Evolutionary conservation across 495 filamentous ascomycete genomes (phyloP).

Genomic region (Xylaria acuta): DNA sequence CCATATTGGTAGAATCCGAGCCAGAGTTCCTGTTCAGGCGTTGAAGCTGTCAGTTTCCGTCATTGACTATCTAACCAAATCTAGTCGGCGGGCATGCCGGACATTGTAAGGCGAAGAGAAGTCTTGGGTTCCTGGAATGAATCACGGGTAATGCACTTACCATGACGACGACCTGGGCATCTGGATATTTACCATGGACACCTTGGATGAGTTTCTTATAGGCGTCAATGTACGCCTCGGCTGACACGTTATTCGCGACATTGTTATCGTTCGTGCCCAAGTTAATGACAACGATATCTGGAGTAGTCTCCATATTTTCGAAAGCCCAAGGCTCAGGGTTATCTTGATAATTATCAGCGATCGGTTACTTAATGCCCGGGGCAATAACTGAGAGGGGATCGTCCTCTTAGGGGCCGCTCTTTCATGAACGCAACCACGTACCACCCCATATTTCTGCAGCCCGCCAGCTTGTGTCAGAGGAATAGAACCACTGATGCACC

Average conservation of each 20-base stretch:
- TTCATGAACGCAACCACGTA: constrained; percentile 27
- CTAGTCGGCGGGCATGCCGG: background rate
- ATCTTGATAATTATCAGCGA: constrained; percentile 34
- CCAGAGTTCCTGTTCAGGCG: constrained; percentile 62
- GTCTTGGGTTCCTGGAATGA: background rate
- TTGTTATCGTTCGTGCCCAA: constrained; percentile 74
- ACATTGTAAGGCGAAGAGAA: background rate
- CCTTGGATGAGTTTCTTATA: constrained; percentile 66
- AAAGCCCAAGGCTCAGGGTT: constrained; percentile 68
- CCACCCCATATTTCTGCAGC: constrained; percentile 58
- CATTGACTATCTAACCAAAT: background rate
- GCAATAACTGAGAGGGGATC: background rate
- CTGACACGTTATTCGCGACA: constrained; percentile 62
- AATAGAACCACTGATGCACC: constrained; percentile 70
- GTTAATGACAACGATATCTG: constrained; percentile 72
- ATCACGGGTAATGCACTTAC: constrained; percentile 40
- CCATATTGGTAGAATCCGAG: constrained; percentile 60
- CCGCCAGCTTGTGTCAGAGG: constrained; percentile 64
- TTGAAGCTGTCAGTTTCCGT: background rate
- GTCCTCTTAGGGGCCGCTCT: background rate
- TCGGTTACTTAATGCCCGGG: background rate
- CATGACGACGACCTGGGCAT: constrained; percentile 68
- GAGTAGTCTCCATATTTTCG: constrained; percentile 57
- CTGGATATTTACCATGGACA: constrained; percentile 66
- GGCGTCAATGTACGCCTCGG: constrained; percentile 58